These are phyloP conservation scores for Solanum sparsipilum DNA, from an alignment of 257 asterid species.

Conservation along the genomic window DNA sequence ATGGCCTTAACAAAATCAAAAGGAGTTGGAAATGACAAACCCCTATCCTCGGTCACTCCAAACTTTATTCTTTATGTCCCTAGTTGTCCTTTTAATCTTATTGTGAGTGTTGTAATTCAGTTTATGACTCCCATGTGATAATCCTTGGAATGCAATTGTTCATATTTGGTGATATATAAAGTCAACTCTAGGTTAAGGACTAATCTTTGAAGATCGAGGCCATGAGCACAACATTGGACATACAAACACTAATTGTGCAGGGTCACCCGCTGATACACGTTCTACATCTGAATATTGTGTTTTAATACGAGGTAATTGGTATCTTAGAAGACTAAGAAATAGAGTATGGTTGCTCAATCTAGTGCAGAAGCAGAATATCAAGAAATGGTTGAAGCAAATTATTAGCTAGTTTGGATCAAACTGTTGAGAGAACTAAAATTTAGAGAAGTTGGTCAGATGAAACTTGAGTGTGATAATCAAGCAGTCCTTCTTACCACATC, in stretches of 20 bases:
- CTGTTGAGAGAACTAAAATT: background rate
- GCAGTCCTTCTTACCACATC: background rate
- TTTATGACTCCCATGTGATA: background rate
- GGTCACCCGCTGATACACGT: background rate
- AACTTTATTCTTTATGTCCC: background rate
- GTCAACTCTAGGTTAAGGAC: background rate
- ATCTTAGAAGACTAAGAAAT: background rate
- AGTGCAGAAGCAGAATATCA: background rate
- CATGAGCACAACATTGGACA: background rate
- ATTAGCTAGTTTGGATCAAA: background rate
- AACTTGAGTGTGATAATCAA: background rate
- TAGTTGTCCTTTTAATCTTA: background rate
- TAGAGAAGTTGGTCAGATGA: background rate
- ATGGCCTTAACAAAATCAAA: background rate
- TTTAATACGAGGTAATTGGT: background rate
- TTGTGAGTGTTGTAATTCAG: background rate
- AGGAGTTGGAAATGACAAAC: background rate
- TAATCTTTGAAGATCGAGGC: background rate
- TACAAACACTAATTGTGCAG: background rate
- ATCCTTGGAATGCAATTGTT: background rate
- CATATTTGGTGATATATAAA: background rate
- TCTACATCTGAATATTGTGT: background rate
- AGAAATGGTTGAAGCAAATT: background rate
- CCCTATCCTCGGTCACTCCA: background rate
- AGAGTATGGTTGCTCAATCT: background rate